These are phyloP conservation scores for Medicago arabica DNA, from an alignment of 306 rosid species.

Conservation along the genomic window DNA sequence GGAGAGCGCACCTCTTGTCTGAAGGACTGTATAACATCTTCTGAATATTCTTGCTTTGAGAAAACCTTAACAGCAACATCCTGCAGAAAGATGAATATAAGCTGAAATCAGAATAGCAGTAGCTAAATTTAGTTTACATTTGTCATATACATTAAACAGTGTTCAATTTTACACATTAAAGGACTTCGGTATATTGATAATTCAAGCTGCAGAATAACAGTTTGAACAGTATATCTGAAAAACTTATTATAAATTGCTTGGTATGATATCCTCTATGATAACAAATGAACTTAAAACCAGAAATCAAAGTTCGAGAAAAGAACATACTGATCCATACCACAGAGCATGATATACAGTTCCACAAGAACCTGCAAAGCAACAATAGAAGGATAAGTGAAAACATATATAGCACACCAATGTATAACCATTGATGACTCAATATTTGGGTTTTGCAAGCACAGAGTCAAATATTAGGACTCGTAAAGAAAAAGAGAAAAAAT, in stretches of 20 bases:
- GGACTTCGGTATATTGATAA: conserved; percentile 27
- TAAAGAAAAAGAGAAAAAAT: no score
- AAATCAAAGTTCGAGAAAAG: conserved; percentile 57
- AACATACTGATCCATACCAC: conserved; percentile 99
- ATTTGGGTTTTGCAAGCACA: background rate
- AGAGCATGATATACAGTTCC: conserved; percentile 98
- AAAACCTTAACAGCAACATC: conserved; percentile 96
- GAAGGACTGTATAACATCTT: conserved; percentile 76
- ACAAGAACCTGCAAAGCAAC: conserved; percentile 86
- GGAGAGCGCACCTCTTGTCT: conserved; percentile 83
- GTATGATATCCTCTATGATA: background rate
- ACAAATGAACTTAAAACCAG: conserved; percentile 35
- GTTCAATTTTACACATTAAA: conserved; percentile 11
- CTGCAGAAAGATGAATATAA: conserved; percentile 51
- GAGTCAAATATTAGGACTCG: no score
- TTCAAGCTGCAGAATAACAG: conserved; percentile 37
- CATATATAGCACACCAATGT: conserved; percentile 35
- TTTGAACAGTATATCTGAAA: conserved; percentile 22
- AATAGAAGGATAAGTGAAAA: conserved; percentile 39
- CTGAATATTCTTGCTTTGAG: conserved; percentile 90
- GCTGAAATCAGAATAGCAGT: conserved; percentile 34
- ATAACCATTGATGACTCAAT: conserved; percentile 31
- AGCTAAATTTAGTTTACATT: conserved; percentile 29
- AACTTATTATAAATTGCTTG: conserved; percentile 22
- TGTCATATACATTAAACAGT: conserved; percentile 5